A percentile compares a stretch with the other conserved stretches of the same genome.
Evolutionary conservation across 2,329 filamentous ascomycete species (phyloP).

Genomic region (Claviceps capensis): DNA sequence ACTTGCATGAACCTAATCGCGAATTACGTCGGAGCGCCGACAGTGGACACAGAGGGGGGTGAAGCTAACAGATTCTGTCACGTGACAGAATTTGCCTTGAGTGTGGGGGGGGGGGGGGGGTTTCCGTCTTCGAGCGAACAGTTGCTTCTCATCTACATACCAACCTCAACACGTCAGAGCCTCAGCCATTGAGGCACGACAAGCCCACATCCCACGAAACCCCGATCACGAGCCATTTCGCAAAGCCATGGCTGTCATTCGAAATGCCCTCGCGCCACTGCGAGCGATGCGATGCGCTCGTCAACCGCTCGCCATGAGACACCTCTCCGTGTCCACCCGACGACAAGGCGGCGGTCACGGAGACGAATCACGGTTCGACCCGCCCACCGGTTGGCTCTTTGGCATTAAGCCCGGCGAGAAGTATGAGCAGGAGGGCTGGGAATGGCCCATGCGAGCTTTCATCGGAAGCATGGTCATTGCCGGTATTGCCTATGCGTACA

Average conservation of each 20-base stretch:
- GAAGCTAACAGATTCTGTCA: neutral
- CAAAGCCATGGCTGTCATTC: constrained; percentile 21
- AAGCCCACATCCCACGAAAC: constrained; percentile 11
- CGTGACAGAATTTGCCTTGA: neutral
- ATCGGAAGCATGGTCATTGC: constrained; percentile 65
- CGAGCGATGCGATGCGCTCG: constrained; percentile 24
- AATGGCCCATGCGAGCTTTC: constrained; percentile 71
- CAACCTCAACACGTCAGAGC: neutral
- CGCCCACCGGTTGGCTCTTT: constrained; percentile 83
- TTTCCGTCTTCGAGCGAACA: neutral
- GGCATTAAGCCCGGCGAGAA: constrained; percentile 92
- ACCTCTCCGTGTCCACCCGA: constrained; percentile 32
- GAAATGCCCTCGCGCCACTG: constrained; percentile 22
- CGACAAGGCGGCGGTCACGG: constrained; percentile 26
- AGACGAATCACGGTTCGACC: constrained; percentile 70
- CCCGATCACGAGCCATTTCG: neutral
- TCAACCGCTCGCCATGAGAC: constrained; percentile 20
- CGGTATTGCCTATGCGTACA: constrained; percentile 78
- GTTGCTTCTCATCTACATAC: neutral
- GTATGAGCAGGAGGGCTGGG: constrained; percentile 93
- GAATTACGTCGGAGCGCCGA: neutral
- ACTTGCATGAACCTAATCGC: neutral
- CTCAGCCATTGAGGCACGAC: constrained; percentile 17
- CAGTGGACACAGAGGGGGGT: too few species aligned
- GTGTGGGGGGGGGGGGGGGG: neutral